Conservation (phyloP, 108 stramenopile species). For the Pinguiococcus pyrenoidosus region DNA sequence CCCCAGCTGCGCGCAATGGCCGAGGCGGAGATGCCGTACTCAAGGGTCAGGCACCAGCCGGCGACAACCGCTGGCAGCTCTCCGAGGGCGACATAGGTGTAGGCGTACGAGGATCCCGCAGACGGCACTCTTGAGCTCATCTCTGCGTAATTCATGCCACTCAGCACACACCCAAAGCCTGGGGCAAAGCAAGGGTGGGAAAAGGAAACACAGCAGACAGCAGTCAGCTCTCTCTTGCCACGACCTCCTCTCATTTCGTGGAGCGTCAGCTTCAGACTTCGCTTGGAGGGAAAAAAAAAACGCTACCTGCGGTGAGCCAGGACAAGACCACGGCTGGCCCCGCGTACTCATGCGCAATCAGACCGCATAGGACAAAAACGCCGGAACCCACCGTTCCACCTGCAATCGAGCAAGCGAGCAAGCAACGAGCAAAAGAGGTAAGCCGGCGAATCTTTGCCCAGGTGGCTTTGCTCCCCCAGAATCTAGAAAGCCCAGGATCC, state of each 20-base stretch:
- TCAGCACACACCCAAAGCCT: constrained; percentile 53
- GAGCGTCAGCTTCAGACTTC: too few relatives aligned
- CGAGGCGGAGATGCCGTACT: constrained; percentile 60
- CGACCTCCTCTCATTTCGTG: too few relatives aligned
- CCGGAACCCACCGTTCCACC: constrained; percentile 69
- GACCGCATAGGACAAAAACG: constrained; percentile 72
- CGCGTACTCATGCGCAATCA: constrained; percentile 62
- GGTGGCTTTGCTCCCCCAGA: too few relatives aligned
- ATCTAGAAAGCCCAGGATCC: not conserved
- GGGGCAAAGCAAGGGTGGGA: too few relatives aligned
- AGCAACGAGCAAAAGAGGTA: too few relatives aligned
- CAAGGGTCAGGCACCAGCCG: constrained; percentile 61
- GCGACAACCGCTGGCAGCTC: constrained; percentile 66
- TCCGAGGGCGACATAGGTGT: constrained; percentile 62
- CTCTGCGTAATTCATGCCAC: constrained; percentile 73
- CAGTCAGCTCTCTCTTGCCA: too few relatives aligned
- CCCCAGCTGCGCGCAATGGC: constrained; percentile 83
- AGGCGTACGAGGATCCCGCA: constrained; percentile 68
- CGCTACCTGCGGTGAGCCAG: too few relatives aligned
- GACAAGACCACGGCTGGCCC: constrained; percentile 62
- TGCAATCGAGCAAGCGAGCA: too few relatives aligned
- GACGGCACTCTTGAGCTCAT: constrained; percentile 51
- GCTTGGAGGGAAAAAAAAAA: too few relatives aligned
- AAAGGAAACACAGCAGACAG: too few relatives aligned
- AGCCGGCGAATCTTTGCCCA: too few relatives aligned